phyloP scores from a whole-genome alignment of 305 asterid genomes.

The Plantago coronopus region DNA sequence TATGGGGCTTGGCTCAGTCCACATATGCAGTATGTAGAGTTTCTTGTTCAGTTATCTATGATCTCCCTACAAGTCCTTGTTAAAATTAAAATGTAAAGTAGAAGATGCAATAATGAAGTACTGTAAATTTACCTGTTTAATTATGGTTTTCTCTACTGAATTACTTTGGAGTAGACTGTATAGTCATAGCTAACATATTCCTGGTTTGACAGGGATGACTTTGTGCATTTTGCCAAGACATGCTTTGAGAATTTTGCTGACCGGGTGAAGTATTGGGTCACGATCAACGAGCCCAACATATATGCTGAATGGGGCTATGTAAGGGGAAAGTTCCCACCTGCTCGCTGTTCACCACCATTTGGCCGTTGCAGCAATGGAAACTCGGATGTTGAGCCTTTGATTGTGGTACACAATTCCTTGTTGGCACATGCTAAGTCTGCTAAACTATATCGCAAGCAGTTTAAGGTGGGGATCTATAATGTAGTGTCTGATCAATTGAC shows the following conservation, averaged over 20 bases:
- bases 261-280: conserved; percentile 76
- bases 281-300: conserved; percentile 70
- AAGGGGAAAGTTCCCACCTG: conserved; percentile 52
- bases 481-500: background rate
- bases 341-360: conserved; percentile 68
- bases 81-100: no score
- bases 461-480: conserved; percentile 40
- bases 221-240: conserved; percentile 52
- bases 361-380: conserved; percentile 67
- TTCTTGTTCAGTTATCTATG: background rate
- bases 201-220: conserved; percentile 58
- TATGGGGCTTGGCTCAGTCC: conserved; percentile 87
- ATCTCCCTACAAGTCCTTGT: no score
- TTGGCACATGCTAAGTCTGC: conserved; percentile 73
- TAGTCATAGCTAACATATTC: background rate
- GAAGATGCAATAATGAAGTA: no score
- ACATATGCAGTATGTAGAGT: conserved; percentile 60
- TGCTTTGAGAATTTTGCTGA: conserved; percentile 65
- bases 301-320: conserved; percentile 46
- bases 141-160: no score
- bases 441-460: conserved; percentile 48
- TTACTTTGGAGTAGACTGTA: no score
- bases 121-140: no score
- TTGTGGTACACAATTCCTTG: conserved; percentile 57
- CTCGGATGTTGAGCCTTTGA: conserved; percentile 77